Conservation (phyloP, 257 asterid genomes). For the Nicotiana undulata region DNA sequence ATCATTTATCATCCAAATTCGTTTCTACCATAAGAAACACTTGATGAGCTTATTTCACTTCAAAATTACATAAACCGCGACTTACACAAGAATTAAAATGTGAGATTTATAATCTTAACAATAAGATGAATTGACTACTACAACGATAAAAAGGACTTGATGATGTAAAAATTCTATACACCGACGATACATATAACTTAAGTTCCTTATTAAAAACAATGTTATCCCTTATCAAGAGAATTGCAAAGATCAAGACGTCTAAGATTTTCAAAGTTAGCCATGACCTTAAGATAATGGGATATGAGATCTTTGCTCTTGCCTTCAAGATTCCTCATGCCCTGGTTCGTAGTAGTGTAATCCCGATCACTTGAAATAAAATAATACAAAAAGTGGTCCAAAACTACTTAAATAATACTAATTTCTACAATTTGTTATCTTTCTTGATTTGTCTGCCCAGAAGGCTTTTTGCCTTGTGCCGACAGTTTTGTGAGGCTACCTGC, state of each 20-base stretch:
- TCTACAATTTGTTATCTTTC: not conserved
- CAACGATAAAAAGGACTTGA: too few relatives aligned
- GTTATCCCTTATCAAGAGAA: not conserved
- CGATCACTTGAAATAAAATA: not conserved
- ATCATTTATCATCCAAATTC: too few relatives aligned
- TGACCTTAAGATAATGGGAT: not conserved
- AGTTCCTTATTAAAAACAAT: too few relatives aligned
- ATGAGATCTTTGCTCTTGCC: too few relatives aligned
- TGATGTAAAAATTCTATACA: too few relatives aligned
- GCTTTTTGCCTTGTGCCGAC: not conserved
- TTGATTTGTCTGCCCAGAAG: not conserved
- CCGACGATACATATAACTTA: too few relatives aligned
- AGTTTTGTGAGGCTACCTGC: not conserved
- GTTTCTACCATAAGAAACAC: too few relatives aligned
- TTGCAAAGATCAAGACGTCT: not conserved
- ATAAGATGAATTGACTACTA: too few relatives aligned
- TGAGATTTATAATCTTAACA: too few relatives aligned
- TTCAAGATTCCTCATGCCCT: not conserved
- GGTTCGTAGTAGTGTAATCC: not conserved
- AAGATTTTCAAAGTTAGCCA: not conserved
- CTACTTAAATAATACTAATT: not conserved
- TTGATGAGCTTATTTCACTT: too few relatives aligned
- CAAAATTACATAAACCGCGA: too few relatives aligned
- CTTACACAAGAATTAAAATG: too few relatives aligned
- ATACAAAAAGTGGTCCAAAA: not conserved